These are phyloP conservation scores for Candida tibetensis DNA, from an alignment of 805 yeast species.

Conservation along the genomic window DNA sequence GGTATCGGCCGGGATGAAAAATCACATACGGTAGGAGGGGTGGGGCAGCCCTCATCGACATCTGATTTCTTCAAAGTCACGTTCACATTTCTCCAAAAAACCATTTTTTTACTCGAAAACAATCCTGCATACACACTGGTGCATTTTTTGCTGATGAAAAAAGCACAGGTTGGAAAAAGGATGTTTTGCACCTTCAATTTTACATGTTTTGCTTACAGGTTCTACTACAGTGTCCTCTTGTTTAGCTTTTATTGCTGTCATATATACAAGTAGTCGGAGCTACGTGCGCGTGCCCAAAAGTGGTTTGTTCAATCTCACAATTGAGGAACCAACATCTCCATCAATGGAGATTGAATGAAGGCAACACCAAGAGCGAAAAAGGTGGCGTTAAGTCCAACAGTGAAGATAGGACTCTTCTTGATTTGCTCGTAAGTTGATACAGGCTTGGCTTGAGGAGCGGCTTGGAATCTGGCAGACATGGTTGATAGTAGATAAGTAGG, in stretches of 20 bases:
- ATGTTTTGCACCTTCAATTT: no score
- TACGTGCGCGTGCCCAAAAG: background rate
- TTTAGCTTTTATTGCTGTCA: constrained; percentile 2
- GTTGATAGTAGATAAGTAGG: background rate
- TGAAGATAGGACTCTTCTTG: constrained; percentile 62
- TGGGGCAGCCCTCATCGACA: no score
- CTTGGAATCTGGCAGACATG: constrained; percentile 13
- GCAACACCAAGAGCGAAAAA: constrained; percentile 72
- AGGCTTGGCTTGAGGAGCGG: constrained; percentile 20
- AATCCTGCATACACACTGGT: no score
- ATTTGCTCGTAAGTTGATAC: constrained; percentile 46
- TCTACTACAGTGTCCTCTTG: no score
- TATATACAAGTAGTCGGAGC: constrained; percentile 4
- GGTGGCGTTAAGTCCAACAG: constrained; percentile 59
- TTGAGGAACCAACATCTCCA: constrained; percentile 83
- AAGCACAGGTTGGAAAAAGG: no score
- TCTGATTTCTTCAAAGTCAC: no score
- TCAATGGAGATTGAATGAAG: constrained; percentile 72
- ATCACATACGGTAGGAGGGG: no score
- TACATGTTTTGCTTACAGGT: no score
- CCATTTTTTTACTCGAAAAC: no score
- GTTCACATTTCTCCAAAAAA: no score
- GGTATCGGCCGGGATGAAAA: no score
- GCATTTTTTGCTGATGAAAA: no score
- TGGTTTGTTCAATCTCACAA: constrained; percentile 23